Conservation (phyloP, 2,329 filamentous ascomycete species). For the Aspergillus fructus region DNA sequence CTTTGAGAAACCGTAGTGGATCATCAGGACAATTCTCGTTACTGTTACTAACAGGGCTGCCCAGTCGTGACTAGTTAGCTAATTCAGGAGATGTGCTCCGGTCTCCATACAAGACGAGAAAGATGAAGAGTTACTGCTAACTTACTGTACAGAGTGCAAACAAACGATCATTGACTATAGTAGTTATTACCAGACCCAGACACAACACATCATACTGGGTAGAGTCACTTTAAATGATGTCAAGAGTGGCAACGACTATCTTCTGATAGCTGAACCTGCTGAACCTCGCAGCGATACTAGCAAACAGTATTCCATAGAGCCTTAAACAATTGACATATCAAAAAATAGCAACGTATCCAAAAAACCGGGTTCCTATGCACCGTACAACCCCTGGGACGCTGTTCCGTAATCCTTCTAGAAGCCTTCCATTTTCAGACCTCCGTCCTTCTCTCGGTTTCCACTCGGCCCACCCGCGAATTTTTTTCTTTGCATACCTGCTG, state of each 20-base stretch:
- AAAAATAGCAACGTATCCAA: background rate
- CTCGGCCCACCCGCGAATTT: slow-evolving; percentile 6
- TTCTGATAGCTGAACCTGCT: background rate
- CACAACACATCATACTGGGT: background rate
- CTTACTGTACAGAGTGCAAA: too few relatives aligned
- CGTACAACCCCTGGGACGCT: background rate
- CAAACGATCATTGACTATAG: too few relatives aligned
- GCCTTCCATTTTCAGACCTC: slow-evolving; percentile 3
- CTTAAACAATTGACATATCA: background rate
- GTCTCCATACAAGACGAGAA: background rate
- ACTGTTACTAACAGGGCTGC: background rate
- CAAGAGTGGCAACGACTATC: background rate
- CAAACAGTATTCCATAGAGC: background rate
- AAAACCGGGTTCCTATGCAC: background rate
- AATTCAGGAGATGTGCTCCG: background rate
- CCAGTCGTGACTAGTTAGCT: background rate
- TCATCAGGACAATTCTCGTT: background rate
- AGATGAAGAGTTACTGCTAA: background rate
- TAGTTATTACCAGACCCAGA: background rate
- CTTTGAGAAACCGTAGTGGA: slow-evolving; percentile 2
- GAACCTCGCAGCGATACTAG: background rate
- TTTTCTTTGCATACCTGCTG: background rate
- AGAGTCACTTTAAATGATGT: background rate
- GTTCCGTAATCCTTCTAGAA: slow-evolving; percentile 9
- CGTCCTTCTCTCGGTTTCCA: slow-evolving; percentile 2